Evolutionary conservation across 1,284 basidiomycete genomes (phyloP).

Genomic region (Tausonia pullulans): DNA sequence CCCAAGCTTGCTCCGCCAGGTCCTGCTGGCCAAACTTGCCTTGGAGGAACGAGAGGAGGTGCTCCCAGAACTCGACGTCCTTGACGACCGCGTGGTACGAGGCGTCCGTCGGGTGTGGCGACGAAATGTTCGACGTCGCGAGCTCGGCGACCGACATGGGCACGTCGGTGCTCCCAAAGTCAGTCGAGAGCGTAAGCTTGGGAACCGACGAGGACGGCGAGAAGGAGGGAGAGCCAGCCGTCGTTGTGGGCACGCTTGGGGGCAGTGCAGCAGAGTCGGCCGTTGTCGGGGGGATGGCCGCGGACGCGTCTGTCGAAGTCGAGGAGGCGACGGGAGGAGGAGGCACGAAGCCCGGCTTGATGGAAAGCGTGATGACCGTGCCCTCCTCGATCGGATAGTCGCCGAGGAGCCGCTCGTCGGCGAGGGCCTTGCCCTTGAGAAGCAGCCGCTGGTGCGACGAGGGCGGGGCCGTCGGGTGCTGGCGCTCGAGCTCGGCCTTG

Average conservation of each 20-base stretch:
- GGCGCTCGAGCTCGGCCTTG: constrained; percentile 56
- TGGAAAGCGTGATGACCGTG: constrained; percentile 67
- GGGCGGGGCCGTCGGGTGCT: constrained; percentile 47
- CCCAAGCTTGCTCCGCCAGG: constrained; percentile 40
- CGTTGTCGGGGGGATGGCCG: constrained; percentile 9
- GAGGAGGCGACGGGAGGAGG: constrained; percentile 14
- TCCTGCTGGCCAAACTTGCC: constrained; percentile 56
- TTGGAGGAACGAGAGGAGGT: constrained; percentile 53
- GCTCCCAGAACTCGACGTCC: constrained; percentile 63
- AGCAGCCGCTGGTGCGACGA: constrained; percentile 70
- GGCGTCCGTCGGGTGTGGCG: constrained; percentile 26
- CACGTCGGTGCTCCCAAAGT: constrained; percentile 13
- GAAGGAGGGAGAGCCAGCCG: constrained; percentile 29
- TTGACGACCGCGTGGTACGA: constrained; percentile 56
- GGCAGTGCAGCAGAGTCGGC: constrained; percentile 19
- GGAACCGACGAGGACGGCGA: constrained; percentile 27
- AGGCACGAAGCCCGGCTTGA: constrained; percentile 57
- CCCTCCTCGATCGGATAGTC: constrained; percentile 69
- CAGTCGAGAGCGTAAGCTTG: constrained; percentile 23
- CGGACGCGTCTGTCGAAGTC: constrained; percentile 9
- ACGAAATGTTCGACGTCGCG: constrained; percentile 9
- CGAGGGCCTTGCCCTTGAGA: constrained; percentile 82
- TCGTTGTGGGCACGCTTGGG: constrained; percentile 38
- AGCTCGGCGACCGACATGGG: too few species aligned
- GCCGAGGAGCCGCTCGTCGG: constrained; percentile 69